Base-by-base conservation (phyloP, 192 early-diverging fungal species). In the Linnemannia elongata region DNA sequence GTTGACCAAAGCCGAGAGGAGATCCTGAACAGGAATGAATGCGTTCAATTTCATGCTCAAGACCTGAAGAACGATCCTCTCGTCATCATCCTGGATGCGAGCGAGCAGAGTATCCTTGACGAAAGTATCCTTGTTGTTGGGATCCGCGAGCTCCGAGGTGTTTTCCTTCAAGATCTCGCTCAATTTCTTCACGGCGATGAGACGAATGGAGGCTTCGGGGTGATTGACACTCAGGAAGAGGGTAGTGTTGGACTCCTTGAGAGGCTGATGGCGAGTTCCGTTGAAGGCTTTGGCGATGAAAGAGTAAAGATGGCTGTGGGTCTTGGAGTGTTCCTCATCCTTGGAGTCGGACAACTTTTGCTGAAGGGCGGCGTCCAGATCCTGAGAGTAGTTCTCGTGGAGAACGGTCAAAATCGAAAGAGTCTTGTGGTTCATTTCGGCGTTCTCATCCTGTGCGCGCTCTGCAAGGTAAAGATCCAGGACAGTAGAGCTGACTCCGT, bases 221-320 rank as follows among this genome's bases (percentile, higher is more conserved):
- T 96, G 95, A 73, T 95, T 93, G 69, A 98, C 89, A 89, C 95
- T 94, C 71, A 97, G 91, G 78, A 92, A 97, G 33, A 98, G 86
- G 6, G 96, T 97, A 1, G 96, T 97, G 69, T 93, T 92, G 7
- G 93, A 91, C 57, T 94, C 93, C 75, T 92, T 89, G 18, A 97
- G 82, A 3, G 94, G 79, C 76, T 94, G 90, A 75, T 92, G 91
- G 9, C 90, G 87, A 24, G 81, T 88, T 57, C 94, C 94, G 36
- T 90, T 80, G 79, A 94, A 94, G 15, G 88, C 88, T 47, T 87
- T 80, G 6, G 91, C 76, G 17, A 93, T 87, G 52, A 96, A 90
- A 12, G 92, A 77, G 82, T 93, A 96, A 8, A 95, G 86, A 13
- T 77, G 79, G 30, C 87, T 77, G 69, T 82, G 57, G 24, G 74